Conservation (phyloP, 2,329 filamentous ascomycete species). For the Fusarium chuoi region DNA sequence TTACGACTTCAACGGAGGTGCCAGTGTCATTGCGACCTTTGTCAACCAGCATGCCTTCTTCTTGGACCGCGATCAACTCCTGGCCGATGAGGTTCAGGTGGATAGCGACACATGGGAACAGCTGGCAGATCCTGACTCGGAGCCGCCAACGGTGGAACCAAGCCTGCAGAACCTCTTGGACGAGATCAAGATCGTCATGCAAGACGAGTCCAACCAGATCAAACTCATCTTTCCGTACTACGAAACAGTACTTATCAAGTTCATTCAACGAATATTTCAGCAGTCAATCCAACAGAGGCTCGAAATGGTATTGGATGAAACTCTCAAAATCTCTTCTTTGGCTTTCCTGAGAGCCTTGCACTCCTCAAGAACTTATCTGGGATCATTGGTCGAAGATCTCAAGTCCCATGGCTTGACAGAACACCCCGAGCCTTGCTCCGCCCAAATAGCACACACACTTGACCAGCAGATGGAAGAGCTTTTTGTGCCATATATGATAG, state of each 20-base stretch:
- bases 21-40: constrained; percentile 94
- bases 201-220: constrained; percentile 97
- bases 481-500: constrained; percentile 76
- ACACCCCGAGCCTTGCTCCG: constrained; percentile 89
- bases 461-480: constrained; percentile 82
- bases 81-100: constrained; percentile 83
- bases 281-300: constrained; percentile 97
- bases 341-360: constrained; percentile 93
- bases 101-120: constrained; percentile 88
- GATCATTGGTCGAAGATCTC: constrained; percentile 86
- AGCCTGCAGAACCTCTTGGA: constrained; percentile 92
- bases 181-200: constrained; percentile 94
- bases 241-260: constrained; percentile 91
- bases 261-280: constrained; percentile 95
- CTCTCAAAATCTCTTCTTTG: constrained; percentile 87
- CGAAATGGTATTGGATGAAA: constrained; percentile 96
- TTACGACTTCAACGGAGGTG: constrained; percentile 94
- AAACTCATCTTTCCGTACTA: constrained; percentile 96
- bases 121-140: constrained; percentile 91
- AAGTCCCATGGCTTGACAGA: constrained; percentile 96
- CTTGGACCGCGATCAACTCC: constrained; percentile 92
- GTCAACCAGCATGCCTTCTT: constrained; percentile 99
- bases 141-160: constrained; percentile 90
- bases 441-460: constrained; percentile 81
- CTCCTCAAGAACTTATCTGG: constrained; percentile 89